Base-by-base conservation (phyloP, 768 basidiomycete genomes). In the Boletus barrowsii region DNA sequence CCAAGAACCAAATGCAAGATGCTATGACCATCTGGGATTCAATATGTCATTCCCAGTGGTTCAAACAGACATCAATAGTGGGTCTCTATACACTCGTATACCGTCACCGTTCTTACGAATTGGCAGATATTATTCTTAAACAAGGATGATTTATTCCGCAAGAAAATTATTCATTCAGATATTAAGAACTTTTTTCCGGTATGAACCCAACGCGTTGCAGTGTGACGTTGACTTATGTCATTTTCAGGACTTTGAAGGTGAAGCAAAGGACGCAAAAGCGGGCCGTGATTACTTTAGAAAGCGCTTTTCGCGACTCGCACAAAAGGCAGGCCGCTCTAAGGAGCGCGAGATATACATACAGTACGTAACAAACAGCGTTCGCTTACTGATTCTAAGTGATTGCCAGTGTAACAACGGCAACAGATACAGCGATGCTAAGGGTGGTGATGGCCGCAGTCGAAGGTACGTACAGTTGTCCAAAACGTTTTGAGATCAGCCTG, bases 1-100 rank as follows among this genome's bases (percentile, higher is more conserved):
- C 30, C 8, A 64, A 94, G 88, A 98, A 98, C 67, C 94, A 96
- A 85, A 96, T 98, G 93, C 90, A 95, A 76, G 94, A 98, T 59
- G 92, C 94, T 5, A 89, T 98, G 86, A 92, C 92, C n/a, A 92
- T 98, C 47, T 98, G 94, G 88, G 94, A 98, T 62, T 93, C 93
- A 40, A 95, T 98, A 80, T 95, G 93, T 73, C 93, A 97, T 69
- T 95, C 93, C 10, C 93, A 95, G 60, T 97, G 93, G 93, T 97
- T 97, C 75, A 90, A 90, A 72, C 83, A 88, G 59, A 95, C 93
- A 0, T 93, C 92, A 10, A 92, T 97, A 51, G 93, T 75, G 17
- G 26, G 26, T 29, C 40, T 42, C 37, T 22, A 18, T 29, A 24
- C 49, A 13, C 10, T 13, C 37, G 11, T n/a, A 14, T 24, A 0